Base-by-base conservation (phyloP, 306 rosid genomes). In the Rosa chinensis region DNA sequence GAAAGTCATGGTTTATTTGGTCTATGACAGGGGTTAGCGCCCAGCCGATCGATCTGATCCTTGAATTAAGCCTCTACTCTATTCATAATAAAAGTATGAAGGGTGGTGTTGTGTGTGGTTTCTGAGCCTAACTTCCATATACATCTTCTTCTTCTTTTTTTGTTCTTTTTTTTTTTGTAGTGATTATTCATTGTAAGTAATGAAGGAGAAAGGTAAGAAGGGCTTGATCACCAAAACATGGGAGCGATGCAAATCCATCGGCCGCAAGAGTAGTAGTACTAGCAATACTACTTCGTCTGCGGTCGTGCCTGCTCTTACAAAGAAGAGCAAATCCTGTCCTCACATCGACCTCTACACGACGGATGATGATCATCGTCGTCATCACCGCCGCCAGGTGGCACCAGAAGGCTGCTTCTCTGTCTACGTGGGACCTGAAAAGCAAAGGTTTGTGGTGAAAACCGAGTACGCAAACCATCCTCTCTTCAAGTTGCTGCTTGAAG, bases 391-490 rank as follows among this genome's bases (percentile, higher is more conserved):
- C 9, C 72, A 81, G 63, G 86, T 82, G 21, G 86, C 90, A 3
- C 92, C 93, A 0, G 83, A 90, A 52, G 98, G 98, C 10, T 92
- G 94, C 78, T 94, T 94, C 84, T 83, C 94, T 1, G 97, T 94
- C 8, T 94, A 92, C 12, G 98, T 94, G 4, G 98, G 98, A 21
- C 82, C 92, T 0, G 80, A 92, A 28, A 90, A 79, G 83, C 92
- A 88, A 28, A 88, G 89, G 79, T 94, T 92, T 58, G 91, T 88
- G 69, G 87, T 94, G 40, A 87, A 80, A 81, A 78, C 97, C 0
- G 93, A 90, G 70, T 86, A 85, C 32, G 89, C 87, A 0, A 94
- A 94, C 76, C 98, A 94, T 53, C 94, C 94, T 23, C 85, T 92
- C 74, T 92, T 94, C 86, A 87, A 89, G 87, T 83, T 85, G 83